A percentile compares a stretch with the other conserved stretches of the same genome.
These are phyloP conservation scores for Hypoxylon subgilvum DNA, from an alignment of 495 filamentous ascomycete species.

Conservation along the genomic window DNA sequence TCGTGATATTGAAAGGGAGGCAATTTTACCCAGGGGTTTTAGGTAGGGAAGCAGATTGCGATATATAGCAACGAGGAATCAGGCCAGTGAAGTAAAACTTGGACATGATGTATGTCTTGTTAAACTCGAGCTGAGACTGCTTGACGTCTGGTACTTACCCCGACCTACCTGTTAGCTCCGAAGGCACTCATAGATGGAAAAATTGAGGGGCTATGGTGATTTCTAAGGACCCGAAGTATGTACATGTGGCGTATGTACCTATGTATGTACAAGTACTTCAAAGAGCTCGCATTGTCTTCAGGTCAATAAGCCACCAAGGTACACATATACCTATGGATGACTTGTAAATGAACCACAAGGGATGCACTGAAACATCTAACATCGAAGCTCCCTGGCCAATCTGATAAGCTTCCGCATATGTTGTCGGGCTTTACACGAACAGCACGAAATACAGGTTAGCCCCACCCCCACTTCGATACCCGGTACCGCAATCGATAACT, in stretches of 20 bases:
- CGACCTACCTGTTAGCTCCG: slow-evolving; percentile 1
- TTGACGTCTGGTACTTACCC: slow-evolving; percentile 1
- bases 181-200: slow-evolving; percentile 36
- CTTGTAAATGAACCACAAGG: too few relatives aligned
- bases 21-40: not conserved
- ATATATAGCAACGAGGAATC: too few relatives aligned
- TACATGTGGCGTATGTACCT: not conserved
- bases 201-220: slow-evolving; percentile 47
- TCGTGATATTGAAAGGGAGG: not conserved
- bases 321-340: too few relatives aligned
- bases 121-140: slow-evolving; percentile 23
- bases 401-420: not conserved
- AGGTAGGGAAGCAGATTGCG: not conserved
- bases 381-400: not conserved
- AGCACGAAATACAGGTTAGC: not conserved
- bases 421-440: not conserved
- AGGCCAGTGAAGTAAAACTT: slow-evolving; percentile 4
- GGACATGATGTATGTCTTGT: not conserved
- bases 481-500: slow-evolving; percentile 1
- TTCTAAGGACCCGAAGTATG: not conserved
- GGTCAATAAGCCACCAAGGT: too few relatives aligned
- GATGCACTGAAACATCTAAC: too few relatives aligned
- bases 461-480: slow-evolving; percentile 34
- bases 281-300: too few relatives aligned
- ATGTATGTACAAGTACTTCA: not conserved